phyloP scores from a whole-genome alignment of 2,329 filamentous ascomycete species.

The Diaporthe vexans region DNA sequence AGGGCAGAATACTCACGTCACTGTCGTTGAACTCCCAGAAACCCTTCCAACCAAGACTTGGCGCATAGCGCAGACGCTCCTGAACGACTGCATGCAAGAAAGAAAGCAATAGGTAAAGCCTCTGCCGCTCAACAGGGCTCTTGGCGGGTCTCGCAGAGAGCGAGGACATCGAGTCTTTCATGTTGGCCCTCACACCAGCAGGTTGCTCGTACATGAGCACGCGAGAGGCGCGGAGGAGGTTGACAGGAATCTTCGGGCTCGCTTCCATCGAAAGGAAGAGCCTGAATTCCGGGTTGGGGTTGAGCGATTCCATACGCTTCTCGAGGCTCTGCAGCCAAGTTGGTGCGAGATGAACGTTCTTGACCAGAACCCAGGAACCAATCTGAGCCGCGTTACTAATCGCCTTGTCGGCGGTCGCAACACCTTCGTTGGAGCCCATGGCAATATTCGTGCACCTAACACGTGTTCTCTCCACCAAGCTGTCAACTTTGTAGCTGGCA shows the following conservation, averaged over 20 bases:
- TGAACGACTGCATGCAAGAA: slow-evolving; percentile 98
- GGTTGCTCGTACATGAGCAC: slow-evolving; percentile 99
- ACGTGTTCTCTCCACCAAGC: slow-evolving; percentile 85
- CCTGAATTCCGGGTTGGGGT: slow-evolving; percentile 92
- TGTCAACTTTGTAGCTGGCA: slow-evolving; percentile 98
- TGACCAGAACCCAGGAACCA: slow-evolving; percentile 96
- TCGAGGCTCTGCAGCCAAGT: slow-evolving; percentile 97
- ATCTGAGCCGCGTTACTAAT: slow-evolving; percentile 92
- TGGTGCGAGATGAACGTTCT: slow-evolving; percentile 97
- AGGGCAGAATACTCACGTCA: slow-evolving; percentile 78
- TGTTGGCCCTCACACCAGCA: slow-evolving; percentile 95
- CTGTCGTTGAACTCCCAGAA: slow-evolving; percentile 99
- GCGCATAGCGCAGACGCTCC: slow-evolving; percentile 93
- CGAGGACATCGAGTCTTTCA: slow-evolving; percentile 95
- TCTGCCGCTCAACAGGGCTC: slow-evolving; percentile 89
- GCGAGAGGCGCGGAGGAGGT: slow-evolving; percentile 90
- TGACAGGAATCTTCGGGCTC: slow-evolving; percentile 96
- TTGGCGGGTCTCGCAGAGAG: slow-evolving; percentile 82
- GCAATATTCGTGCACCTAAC: slow-evolving; percentile 95
- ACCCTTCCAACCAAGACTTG: slow-evolving; percentile 94
- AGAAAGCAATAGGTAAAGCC: slow-evolving; percentile 90
- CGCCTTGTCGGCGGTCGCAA: slow-evolving; percentile 94
- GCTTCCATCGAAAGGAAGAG: slow-evolving; percentile 99
- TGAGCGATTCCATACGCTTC: slow-evolving; percentile 95
- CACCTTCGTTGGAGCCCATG: slow-evolving; percentile 97